phyloP scores from a whole-genome alignment of 169 alveolate species.

The Cryptosporidium muris region DNA sequence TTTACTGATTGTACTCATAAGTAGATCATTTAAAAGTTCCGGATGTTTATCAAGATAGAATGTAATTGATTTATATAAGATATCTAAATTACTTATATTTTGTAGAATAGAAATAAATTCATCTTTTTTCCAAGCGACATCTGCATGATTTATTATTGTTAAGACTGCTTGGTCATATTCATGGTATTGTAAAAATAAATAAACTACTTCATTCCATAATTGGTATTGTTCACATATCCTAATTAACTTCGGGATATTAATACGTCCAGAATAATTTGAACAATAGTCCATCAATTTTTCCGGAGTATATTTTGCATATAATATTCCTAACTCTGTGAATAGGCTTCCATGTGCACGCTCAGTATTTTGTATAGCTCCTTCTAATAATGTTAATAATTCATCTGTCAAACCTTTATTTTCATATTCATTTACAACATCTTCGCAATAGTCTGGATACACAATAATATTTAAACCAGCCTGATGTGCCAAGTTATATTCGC shows the following conservation, averaged over 20 bases:
- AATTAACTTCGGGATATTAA: conserved; percentile 93
- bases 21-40: conserved; percentile 91
- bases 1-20: conserved; percentile 75
- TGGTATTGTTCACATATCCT: conserved; percentile 91
- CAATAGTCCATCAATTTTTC: conserved; percentile 96
- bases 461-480: conserved; percentile 95
- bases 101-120: conserved; percentile 85
- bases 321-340: conserved; percentile 98
- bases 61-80: conserved; percentile 96
- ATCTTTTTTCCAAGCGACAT: conserved; percentile 96
- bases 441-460: conserved; percentile 98
- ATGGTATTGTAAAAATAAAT: conserved; percentile 94
- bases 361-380: conserved; percentile 78
- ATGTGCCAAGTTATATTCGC: conserved; percentile 91
- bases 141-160: conserved; percentile 96
- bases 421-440: conserved; percentile 91
- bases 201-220: conserved; percentile 95
- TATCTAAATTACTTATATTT: conserved; percentile 94
- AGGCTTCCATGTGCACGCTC: conserved; percentile 91
- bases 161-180: conserved; percentile 96
- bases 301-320: conserved; percentile 97
- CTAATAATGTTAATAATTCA: conserved; percentile 89
- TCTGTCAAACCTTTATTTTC: conserved; percentile 90
- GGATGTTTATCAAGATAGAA: conserved; percentile 99
- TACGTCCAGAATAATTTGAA: conserved; percentile 81